Base-by-base conservation (phyloP, 1,139 yeast species). In the Saccharomyces pastorianus region DNA sequence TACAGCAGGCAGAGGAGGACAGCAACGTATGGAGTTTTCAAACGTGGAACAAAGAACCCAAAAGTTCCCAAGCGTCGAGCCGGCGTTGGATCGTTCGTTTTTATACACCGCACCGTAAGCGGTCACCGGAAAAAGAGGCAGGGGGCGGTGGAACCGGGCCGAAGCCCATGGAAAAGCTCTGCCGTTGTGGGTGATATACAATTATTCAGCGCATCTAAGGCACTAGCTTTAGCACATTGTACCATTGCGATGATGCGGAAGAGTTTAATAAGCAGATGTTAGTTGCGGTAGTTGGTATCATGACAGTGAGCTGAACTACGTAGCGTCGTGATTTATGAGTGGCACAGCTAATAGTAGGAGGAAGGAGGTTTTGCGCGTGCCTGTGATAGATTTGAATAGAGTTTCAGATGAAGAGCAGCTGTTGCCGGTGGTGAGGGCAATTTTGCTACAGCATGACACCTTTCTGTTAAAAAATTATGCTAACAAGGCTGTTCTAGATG, bases 391-490 rank as follows among this genome's bases (percentile, higher is more conserved):
- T 58, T 51, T 68, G 47, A 60, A 67, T 47, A 46, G 52, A 26
- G 57, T 66, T 6, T 47, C 58, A 3, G 70, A 66, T 7, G 53
- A 46, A 48, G 55, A 56, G 3, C 61, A 62, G 17, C 54, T 67
- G 42, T 47, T 60, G 14, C 64, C 64, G 7, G 53, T 61, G n/a
- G 58, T 66, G 23, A 59, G 57, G 50, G 50, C 54, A 7, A 60
- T 65, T 17, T 51, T 68, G 46, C 41, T 55, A 32, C 47, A 53
- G 23, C 51, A 60, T 49, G 69, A 67, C 52, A 61, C 65, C 6
- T 65, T 67, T 49, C 52, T 67, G 34, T 52, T 67, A 58, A 61
- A 61, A 51, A 66, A 67, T 53, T 66, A 63, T 52, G 70, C 71
- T 7, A 63, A 66, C 47, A 56, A 57, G 48, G 58, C 54, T 3